These are phyloP conservation scores for Alternaria gaisen DNA, from an alignment of 2,329 filamentous ascomycete species.

Conservation along the genomic window DNA sequence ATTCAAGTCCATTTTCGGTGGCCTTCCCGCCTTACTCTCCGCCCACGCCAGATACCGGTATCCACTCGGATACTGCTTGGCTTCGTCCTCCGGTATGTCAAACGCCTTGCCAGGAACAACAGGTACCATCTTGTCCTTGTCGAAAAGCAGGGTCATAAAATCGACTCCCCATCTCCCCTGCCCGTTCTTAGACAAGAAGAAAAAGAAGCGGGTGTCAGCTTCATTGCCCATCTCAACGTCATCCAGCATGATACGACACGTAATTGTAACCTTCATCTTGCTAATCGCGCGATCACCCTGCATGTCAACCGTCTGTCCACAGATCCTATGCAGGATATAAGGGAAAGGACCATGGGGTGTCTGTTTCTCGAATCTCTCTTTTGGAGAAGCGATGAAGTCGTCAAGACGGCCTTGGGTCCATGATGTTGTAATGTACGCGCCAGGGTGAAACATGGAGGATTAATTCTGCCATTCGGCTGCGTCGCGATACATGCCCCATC, in stretches of 20 bases:
- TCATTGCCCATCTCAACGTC: neutral
- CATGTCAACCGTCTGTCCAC: neutral
- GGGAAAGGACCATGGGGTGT: neutral
- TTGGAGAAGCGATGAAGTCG: neutral
- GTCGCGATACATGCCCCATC: neutral
- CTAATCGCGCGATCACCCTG: neutral
- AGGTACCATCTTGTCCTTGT: neutral
- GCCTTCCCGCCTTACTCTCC: neutral
- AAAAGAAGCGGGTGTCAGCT: neutral
- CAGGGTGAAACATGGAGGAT: slow-evolving; percentile 1
- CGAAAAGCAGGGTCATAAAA: neutral
- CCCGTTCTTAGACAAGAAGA: neutral
- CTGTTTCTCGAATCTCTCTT: neutral
- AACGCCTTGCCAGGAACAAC: neutral
- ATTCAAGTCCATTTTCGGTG: neutral
- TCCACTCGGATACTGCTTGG: neutral
- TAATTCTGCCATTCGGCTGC: neutral
- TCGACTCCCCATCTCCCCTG: neutral
- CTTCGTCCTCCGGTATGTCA: neutral
- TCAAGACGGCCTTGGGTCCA: neutral
- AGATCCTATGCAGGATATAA: neutral
- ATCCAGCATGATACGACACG: neutral
- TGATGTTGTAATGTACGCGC: neutral
- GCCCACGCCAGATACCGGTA: neutral
- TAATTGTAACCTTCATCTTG: neutral